A percentile compares a stretch with the other conserved stretches of the same genome.
These are phyloP conservation scores for Digitaria exilis DNA, from an alignment of 202 grass and related monocot species.

Conservation along the genomic window DNA sequence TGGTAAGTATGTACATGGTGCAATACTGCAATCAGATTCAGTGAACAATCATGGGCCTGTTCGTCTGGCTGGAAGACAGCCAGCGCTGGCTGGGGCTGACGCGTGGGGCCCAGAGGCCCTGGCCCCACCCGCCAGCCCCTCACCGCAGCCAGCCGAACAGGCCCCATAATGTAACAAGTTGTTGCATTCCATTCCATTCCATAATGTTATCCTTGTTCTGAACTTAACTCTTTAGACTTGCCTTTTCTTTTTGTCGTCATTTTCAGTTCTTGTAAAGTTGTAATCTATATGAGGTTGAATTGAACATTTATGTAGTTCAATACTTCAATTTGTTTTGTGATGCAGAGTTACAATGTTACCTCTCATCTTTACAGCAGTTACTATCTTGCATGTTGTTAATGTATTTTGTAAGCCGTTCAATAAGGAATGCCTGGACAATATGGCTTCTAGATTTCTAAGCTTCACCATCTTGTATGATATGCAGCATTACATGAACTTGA, in stretches of 20 bases:
- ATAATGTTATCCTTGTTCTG: background rate
- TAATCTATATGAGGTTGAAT: background rate
- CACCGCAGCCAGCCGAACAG: too few species aligned
- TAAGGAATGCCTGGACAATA: background rate
- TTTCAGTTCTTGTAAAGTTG: background rate
- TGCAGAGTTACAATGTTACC: background rate
- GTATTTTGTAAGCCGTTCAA: background rate
- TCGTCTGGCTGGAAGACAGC: too few species aligned
- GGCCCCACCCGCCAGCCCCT: too few species aligned
- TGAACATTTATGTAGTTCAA: background rate
- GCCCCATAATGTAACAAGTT: background rate
- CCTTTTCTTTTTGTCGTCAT: background rate
- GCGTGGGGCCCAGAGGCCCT: too few species aligned
- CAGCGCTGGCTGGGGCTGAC: too few species aligned
- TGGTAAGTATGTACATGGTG: conserved; percentile 52
- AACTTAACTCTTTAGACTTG: conserved; percentile 1
- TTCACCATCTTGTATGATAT: conserved; percentile 22
- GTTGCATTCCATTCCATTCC: background rate
- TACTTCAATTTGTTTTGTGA: background rate
- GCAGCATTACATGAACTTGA: conserved; percentile 95
- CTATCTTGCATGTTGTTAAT: background rate
- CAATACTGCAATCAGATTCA: conserved; percentile 1
- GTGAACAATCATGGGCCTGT: background rate
- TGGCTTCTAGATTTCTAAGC: conserved; percentile 28
- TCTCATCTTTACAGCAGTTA: background rate